Evolutionary conservation across 2,329 filamentous ascomycete genomes (phyloP).

Genomic region (Talaromyces sp.): DNA sequence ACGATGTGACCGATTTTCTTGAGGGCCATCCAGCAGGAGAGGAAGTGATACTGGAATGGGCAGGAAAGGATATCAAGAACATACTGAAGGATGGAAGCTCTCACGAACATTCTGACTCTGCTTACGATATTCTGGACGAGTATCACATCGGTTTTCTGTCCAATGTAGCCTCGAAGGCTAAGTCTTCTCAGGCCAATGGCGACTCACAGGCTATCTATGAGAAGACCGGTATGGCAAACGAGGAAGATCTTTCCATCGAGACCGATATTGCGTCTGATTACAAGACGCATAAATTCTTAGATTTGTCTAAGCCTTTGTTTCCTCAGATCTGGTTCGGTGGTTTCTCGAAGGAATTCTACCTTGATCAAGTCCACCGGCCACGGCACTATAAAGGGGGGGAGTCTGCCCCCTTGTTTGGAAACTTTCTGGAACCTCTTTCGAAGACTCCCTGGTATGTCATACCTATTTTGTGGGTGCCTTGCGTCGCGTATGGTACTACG

Average conservation of each 20-base stretch:
- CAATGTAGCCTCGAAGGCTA: slow-evolving; percentile 31
- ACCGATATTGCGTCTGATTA: slow-evolving; percentile 76
- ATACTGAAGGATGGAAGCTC: slow-evolving; percentile 81
- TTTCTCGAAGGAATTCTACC: slow-evolving; percentile 93
- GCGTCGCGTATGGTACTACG: slow-evolving; percentile 67
- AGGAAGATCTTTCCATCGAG: slow-evolving; percentile 79
- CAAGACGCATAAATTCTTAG: slow-evolving; percentile 89
- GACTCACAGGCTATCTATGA: slow-evolving; percentile 40
- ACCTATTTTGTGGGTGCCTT: slow-evolving; percentile 80
- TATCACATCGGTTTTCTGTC: slow-evolving; percentile 74
- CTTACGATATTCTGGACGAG: slow-evolving; percentile 94
- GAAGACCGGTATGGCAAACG: slow-evolving; percentile 81
- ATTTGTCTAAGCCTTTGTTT: slow-evolving; percentile 78
- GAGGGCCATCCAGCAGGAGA: slow-evolving; percentile 86
- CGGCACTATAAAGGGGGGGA: slow-evolving; percentile 92
- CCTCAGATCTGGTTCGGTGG: slow-evolving; percentile 83
- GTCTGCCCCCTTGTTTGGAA: slow-evolving; percentile 92
- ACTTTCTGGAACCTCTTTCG: slow-evolving; percentile 95
- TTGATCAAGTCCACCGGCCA: slow-evolving; percentile 92
- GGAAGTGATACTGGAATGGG: slow-evolving; percentile 85
- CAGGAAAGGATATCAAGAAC: slow-evolving; percentile 75
- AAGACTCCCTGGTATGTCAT: slow-evolving; percentile 94
- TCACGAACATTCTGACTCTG: slow-evolving; percentile 82
- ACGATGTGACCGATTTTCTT: slow-evolving; percentile 89
- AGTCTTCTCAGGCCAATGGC: slow-evolving; percentile 50